Conservation (phyloP, 1,139 yeast species). For the Pichia sp. region DNA sequence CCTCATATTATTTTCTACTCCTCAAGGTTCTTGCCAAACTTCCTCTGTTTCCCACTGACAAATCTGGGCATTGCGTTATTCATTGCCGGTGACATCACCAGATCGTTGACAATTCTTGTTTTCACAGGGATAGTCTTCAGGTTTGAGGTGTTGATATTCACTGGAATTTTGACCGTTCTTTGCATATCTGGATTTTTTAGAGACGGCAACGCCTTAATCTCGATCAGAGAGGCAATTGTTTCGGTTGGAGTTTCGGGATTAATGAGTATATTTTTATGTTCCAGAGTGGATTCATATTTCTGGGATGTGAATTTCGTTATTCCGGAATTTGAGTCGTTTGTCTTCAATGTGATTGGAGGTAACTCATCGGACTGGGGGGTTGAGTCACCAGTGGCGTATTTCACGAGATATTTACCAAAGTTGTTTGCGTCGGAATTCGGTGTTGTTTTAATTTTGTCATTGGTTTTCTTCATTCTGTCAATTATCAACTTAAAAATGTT, state of each 20-base stretch:
- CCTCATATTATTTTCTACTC: constrained; percentile 78
- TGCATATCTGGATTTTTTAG: constrained; percentile 11
- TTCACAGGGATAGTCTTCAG: constrained; percentile 69
- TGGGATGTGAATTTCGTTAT: constrained; percentile 49
- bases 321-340: constrained; percentile 73
- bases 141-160: constrained; percentile 63
- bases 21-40: constrained; percentile 81
- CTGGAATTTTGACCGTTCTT: constrained; percentile 34
- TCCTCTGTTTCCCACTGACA: constrained; percentile 74
- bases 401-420: constrained; percentile 52
- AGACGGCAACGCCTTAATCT: constrained; percentile 10
- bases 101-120: constrained; percentile 55
- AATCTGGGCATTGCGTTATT: constrained; percentile 50
- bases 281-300: constrained; percentile 65
- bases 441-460: constrained; percentile 41
- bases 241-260: constrained; percentile 35
- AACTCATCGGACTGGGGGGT: constrained; percentile 78
- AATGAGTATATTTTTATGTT: constrained; percentile 33
- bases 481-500: not conserved
- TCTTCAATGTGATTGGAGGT: constrained; percentile 70
- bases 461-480: constrained; percentile 41
- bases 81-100: constrained; percentile 42
- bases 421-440: constrained; percentile 29
- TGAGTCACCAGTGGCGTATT: constrained; percentile 69
- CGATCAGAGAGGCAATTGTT: constrained; percentile 40